Evolutionary conservation across 176 grass and related monocot genomes (phyloP).

Genomic region (Carex kokanica): DNA sequence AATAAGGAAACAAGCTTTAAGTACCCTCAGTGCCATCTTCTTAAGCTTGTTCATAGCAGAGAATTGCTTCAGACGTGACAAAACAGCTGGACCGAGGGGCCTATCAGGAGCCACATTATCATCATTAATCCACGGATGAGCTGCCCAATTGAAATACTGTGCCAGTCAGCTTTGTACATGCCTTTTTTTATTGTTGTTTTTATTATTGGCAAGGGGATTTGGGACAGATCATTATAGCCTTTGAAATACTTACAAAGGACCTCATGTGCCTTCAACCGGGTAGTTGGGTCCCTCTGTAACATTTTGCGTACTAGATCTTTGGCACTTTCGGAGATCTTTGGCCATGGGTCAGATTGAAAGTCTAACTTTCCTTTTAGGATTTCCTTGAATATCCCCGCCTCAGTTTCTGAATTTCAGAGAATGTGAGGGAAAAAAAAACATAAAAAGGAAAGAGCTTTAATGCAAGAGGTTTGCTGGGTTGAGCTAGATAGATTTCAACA

Average conservation of each 20-base stretch:
- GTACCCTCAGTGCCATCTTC: constrained; percentile 97
- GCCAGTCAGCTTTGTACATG: neutral
- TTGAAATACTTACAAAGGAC: constrained; percentile 77
- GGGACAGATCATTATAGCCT: neutral
- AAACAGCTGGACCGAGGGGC: constrained; percentile 89
- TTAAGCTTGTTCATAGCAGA: constrained; percentile 99
- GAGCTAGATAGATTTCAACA: neutral
- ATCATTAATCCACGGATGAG: constrained; percentile 97
- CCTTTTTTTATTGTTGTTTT: neutral
- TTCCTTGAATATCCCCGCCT: constrained; percentile 92
- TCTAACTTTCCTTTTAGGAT: constrained; percentile 89
- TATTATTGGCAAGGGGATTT: neutral
- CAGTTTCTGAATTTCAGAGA: constrained; percentile 56
- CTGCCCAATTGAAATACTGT: constrained; percentile 38
- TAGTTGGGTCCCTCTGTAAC: constrained; percentile 70
- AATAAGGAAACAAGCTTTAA: constrained; percentile 11
- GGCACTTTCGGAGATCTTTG: constrained; percentile 82
- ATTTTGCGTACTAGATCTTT: constrained; percentile 93
- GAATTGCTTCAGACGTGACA: constrained; percentile 94
- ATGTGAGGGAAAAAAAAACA: neutral
- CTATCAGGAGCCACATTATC: constrained; percentile 94
- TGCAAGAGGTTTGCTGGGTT: neutral
- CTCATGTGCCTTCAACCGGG: constrained; percentile 79
- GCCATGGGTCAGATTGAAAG: constrained; percentile 91
- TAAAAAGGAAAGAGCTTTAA: neutral